Base-by-base conservation (phyloP, 2,329 filamentous ascomycete genomes). In the Nothomitra cinnamomea region DNA sequence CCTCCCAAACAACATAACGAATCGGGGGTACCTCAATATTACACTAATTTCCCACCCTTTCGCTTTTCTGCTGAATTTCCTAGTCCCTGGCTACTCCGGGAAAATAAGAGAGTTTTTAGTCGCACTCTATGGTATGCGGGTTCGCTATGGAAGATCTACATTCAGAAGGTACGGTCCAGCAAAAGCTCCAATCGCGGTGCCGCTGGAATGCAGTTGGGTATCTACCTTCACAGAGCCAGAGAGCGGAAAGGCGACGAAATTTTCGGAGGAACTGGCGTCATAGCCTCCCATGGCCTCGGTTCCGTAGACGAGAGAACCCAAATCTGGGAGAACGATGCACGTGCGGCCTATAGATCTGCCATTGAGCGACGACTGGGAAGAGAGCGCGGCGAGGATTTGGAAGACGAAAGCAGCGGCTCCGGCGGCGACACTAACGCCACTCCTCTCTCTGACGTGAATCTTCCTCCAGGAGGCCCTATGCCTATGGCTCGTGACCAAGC, bases 61-160 rank as follows among this genome's bases (percentile, higher is more conserved):
- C 69, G 76, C 22, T 79, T 79, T 57, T 72, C 74, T 10, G 76
- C 72, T 13, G 75, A 78, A 56, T 78, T 79, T 52, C 74, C 74
- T 0, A 75, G 75, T 56, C 74, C 76, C 1, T 67, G 73, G 15
- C 68, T 72, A 5, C 64, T 79, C 22, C 78, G 78, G 55, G 76
- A 78, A 60, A 77, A 75, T 65, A 78, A 78, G 61, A 67, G 76
- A 0, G 72, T 78, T 7, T 79, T 79, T 60, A 76, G 72, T 10
- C 70, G 74, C 32, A 79, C 76, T 2, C 74, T 79, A 3, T 78
- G 76, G 59, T 79, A 79, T 56, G 75, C 75, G 2, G 76, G 76
- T 1, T 74, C 70, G 17, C 64, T 77, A 15, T 79, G 76, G 76
- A 79, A 79, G 58, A 74, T 79, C n/a, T 79, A 79, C 61, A 77